Percentiles rank a stretch among this genome's conserved stretches.
These are phyloP conservation scores for Neurospora pannonica DNA, from an alignment of 495 filamentous ascomycete genomes.

Conservation along the genomic window DNA sequence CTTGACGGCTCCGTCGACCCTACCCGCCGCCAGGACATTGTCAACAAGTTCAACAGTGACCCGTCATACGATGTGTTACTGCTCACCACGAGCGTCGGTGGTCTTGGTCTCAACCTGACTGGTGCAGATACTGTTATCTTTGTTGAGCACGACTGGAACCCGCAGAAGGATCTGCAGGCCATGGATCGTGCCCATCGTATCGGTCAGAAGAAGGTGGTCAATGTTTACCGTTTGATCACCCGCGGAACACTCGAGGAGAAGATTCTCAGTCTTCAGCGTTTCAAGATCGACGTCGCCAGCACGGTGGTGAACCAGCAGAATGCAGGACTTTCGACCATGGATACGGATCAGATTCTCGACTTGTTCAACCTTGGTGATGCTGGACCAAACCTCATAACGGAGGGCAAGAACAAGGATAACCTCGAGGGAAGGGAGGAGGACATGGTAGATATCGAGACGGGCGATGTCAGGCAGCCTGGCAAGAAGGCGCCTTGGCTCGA, in stretches of 20 bases:
- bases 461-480: constrained; percentile 86
- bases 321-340: constrained; percentile 85
- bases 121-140: constrained; percentile 98
- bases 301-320: constrained; percentile 99
- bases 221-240: constrained; percentile 96
- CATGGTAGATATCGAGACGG: constrained; percentile 85
- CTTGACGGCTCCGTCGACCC: constrained; percentile 89
- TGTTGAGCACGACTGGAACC: constrained; percentile 99
- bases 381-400: constrained; percentile 49
- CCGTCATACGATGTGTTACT: constrained; percentile 90
- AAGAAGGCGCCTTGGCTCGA: constrained; percentile 91
- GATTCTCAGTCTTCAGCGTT: constrained; percentile 94
- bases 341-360: constrained; percentile 95
- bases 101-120: constrained; percentile 88
- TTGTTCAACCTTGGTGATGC: constrained; percentile 87
- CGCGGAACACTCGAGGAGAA: constrained; percentile 96
- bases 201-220: constrained; percentile 98
- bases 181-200: constrained; percentile 99
- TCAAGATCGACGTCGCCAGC: constrained; percentile 97
- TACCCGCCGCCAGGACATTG: constrained; percentile 83
- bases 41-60: constrained; percentile 97
- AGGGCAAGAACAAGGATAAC: constrained; percentile 38
- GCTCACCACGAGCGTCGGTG: constrained; percentile 89
- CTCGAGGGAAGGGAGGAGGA: constrained; percentile 71
- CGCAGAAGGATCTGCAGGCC: constrained; percentile 95